These are phyloP conservation scores for Ophiostoma montium DNA, from an alignment of 2,329 filamentous ascomycete genomes.

Conservation along the genomic window DNA sequence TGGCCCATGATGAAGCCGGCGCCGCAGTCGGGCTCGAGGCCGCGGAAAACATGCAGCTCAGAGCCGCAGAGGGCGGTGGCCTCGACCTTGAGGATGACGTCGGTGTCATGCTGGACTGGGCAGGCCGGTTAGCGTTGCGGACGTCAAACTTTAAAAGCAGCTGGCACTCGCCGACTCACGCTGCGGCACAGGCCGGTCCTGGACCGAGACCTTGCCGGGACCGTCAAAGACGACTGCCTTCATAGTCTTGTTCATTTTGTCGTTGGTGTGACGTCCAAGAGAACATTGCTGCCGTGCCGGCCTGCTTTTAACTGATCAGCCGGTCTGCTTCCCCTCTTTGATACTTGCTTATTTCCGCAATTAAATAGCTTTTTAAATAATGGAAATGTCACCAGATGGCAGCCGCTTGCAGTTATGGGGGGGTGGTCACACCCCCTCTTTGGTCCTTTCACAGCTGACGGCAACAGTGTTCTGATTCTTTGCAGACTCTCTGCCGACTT, in stretches of 20 bases:
- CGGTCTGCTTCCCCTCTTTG: neutral
- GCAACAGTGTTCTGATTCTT: no score
- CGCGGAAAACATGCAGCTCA: slow-evolving; percentile 81
- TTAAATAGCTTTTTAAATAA: neutral
- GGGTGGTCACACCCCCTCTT: no score
- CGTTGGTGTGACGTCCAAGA: neutral
- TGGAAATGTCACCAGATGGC: no score
- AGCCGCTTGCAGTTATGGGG: no score
- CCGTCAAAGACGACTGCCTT: slow-evolving; percentile 81
- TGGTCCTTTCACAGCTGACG: no score
- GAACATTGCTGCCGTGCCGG: neutral
- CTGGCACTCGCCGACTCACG: no score
- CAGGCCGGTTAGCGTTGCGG: neutral
- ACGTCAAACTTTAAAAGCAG: no score
- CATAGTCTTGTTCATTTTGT: slow-evolving; percentile 44
- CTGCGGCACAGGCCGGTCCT: slow-evolving; percentile 65
- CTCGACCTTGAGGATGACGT: slow-evolving; percentile 71
- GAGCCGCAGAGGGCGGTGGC: slow-evolving; percentile 80
- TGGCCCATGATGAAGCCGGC: slow-evolving; percentile 62
- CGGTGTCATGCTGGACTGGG: slow-evolving; percentile 50
- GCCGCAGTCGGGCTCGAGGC: slow-evolving; percentile 51
- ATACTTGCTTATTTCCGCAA: no score
- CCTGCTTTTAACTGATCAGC: no score
- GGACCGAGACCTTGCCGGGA: slow-evolving; percentile 57
- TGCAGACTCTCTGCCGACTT: no score